Percentiles rank a stretch among this genome's conserved stretches.
phyloP scores from a whole-genome alignment of 148 eudicot species.

The Amaranthus cruentus region DNA sequence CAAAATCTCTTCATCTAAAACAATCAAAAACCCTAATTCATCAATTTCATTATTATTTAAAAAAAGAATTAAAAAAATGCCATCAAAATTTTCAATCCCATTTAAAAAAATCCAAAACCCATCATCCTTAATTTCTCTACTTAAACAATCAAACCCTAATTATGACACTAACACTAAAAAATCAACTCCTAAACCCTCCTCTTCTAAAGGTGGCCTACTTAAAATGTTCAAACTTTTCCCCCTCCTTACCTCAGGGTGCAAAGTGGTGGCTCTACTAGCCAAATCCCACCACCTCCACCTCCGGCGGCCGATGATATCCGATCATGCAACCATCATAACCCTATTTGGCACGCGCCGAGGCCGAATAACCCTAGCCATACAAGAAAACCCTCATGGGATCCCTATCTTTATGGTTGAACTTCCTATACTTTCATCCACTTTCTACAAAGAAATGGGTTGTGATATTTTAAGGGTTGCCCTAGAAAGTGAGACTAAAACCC shows the following conservation, averaged over 20 bases:
- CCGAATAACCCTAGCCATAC: constrained; percentile 57
- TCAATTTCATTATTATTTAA: neutral
- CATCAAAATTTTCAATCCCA: constrained; percentile 21
- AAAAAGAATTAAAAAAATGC: constrained; percentile 5
- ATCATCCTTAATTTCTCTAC: constrained; percentile 30
- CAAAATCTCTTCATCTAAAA: neutral
- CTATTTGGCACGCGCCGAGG: constrained; percentile 77
- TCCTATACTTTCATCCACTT: constrained; percentile 45
- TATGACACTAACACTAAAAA: constrained; percentile 4
- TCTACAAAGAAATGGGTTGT: constrained; percentile 70
- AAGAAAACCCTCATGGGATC: constrained; percentile 59
- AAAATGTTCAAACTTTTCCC: constrained; percentile 81
- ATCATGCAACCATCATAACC: constrained; percentile 75
- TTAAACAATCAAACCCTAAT: constrained; percentile 25
- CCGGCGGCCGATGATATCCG: constrained; percentile 50
- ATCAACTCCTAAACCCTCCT: constrained; percentile 8
- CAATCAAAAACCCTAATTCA: neutral
- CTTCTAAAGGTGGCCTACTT: constrained; percentile 14
- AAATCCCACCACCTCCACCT: constrained; percentile 35
- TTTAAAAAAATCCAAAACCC: constrained; percentile 38
- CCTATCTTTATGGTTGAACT: constrained; percentile 65
- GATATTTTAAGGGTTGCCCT: constrained; percentile 59
- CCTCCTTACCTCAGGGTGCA: constrained; percentile 73
- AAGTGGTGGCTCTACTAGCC: constrained; percentile 63
- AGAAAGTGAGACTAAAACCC: constrained; percentile 69